Base-by-base conservation (phyloP, 805 yeast genomes). In the Ogataea paraovalis region DNA sequence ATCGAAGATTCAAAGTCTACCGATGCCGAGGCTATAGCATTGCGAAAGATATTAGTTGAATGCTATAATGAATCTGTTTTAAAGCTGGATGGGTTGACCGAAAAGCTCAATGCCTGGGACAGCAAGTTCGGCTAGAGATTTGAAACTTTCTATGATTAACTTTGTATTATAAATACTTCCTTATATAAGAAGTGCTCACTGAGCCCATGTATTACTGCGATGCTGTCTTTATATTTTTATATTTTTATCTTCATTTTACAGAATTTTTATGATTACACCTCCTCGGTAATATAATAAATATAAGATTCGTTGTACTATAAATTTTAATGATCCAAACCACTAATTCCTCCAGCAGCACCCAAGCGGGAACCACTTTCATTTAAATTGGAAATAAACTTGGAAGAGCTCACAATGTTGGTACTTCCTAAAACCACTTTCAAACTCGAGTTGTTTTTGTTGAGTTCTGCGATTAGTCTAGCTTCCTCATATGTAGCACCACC, bases 401-500 rank as follows among this genome's bases (percentile, higher is more conserved):
- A 57, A 0, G 86, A 75, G 49, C 74, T 80, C 36, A 75, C 58
- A 3, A 83, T 67, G n/a, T 75, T 65, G 1, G 89, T 82, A 27
- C 97, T 90, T 8, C 99, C 99, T n/a, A 91, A 68, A 1, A 89
- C 74, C 14, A 87, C 71, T 53, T 88, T 78, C 40, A 86, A 73
- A 9, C 78, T 80, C 32, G 76, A 77, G 45, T 72, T 74, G 21
- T 79, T 70, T 25, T 67, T 67, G 59, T 85, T 83, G 52, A 90
- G 72, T 51, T 89, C 87, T 46, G 85, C 80, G 4, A 91, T 80
- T 21, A 90, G 67, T 51, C 97, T 77, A 0, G 96, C 87, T 64
- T 94, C 99, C 65, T 92, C 98, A 62, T 80, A 89, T 1, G 98
- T 92, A 2, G 79, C 85, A 14, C 99, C 99, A 5, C 97, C 98